These are phyloP conservation scores for Didymella pomorum DNA, from an alignment of 2,329 filamentous ascomycete genomes.

Conservation along the genomic window DNA sequence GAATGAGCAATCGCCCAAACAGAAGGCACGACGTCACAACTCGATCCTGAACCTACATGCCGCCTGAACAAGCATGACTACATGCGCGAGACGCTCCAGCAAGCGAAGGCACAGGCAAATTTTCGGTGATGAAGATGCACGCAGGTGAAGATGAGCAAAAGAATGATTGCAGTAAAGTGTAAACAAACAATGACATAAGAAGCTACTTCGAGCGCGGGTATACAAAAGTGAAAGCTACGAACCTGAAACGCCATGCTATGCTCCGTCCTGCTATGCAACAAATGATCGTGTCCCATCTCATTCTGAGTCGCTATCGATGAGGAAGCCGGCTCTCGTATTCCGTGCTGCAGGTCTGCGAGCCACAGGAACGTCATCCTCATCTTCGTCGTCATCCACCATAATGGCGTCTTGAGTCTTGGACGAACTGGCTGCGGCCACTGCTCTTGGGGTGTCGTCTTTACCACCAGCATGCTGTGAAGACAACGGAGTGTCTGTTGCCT, in stretches of 20 bases:
- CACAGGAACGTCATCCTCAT: conserved; percentile 49
- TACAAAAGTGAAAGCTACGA: conserved; percentile 27
- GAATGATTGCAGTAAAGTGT: neutral
- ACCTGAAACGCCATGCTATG: conserved; percentile 30
- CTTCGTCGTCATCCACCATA: conserved; percentile 49
- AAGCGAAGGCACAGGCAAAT: neutral
- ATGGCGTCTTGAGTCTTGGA: conserved; percentile 28
- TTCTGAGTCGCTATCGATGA: conserved; percentile 57
- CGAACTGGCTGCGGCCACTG: neutral
- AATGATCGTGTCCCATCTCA: conserved; percentile 24
- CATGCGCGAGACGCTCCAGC: neutral
- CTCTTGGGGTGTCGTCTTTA: conserved; percentile 28
- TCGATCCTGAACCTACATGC: conserved; percentile 1
- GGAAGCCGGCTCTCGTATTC: conserved; percentile 52
- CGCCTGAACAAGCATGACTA: neutral
- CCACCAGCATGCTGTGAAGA: conserved; percentile 47
- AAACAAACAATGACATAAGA: conserved; percentile 4
- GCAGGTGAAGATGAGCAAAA: neutral
- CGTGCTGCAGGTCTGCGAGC: conserved; percentile 48
- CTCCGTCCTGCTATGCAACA: conserved; percentile 8
- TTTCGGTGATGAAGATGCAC: neutral
- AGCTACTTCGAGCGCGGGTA: conserved; percentile 28
- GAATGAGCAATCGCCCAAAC: conserved; percentile 15
- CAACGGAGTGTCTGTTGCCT: conserved; percentile 51
- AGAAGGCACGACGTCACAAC: conserved; percentile 24